Base-by-base conservation (phyloP, 1,284 basidiomycete genomes). In the Ganoderma lucidum region DNA sequence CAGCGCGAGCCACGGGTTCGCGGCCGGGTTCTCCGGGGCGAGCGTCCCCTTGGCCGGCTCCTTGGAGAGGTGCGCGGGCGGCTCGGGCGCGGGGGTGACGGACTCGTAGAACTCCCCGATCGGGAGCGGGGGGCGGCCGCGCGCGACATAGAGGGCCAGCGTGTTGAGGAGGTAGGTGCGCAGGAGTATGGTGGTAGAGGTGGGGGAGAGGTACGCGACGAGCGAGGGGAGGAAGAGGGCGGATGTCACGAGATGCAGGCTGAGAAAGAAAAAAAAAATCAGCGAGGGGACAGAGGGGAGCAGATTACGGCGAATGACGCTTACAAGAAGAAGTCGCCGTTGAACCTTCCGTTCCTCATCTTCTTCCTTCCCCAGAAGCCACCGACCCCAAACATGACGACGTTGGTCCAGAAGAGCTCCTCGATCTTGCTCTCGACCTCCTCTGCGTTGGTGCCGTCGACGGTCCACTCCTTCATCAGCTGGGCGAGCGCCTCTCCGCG, bases 1-100 rank as follows among this genome's bases (percentile, higher is more conserved):
- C 65, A 92, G 78, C n/a, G 86, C 82, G 28, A 86, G 79, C 90
- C 89, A 91, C 3, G 84, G 77, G 71, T 89, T 86, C 19, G 85
- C 84, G 2, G 78, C 72, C 19, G 80, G 77, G 8, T 78, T 74
- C 1, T 76, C 72, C 0, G 77, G 72, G 14, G 81, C 80, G 37
- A 84, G 79, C 5, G 81, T 79, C 35, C 77, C 78, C 12, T 77
- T 70, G 0, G 79, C 75, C 3, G 83, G 79, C 53, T 15, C 23
- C 35, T 15, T 44, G 14, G 35, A 17, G 15, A 8, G 5, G 35
- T 39, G 35, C 19, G 35, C 51, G 9, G 75, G 61, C 30, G 70
- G 62, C 0, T 41, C 73, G 42, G 42, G 76, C 12, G 28, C 19
- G 6, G 66, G 73, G 69, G 48, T 76, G 73, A 68, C 55, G 23